Percentiles rank a stretch among this genome's conserved stretches.
These are phyloP conservation scores for Teratosphaeria epicoccoides DNA, from an alignment of 2,329 filamentous ascomycete genomes.

Conservation along the genomic window DNA sequence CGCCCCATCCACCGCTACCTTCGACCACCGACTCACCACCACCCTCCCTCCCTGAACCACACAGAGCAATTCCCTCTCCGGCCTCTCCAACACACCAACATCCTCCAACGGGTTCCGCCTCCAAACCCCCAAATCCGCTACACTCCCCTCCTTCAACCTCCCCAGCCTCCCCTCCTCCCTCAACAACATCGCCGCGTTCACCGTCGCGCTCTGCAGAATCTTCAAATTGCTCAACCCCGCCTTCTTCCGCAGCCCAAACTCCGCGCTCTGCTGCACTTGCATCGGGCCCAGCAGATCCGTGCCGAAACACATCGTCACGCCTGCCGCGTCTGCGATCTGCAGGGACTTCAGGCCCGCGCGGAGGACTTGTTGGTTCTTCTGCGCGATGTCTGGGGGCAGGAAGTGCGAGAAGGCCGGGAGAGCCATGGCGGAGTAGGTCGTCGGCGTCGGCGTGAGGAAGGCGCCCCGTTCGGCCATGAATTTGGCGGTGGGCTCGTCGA, in stretches of 20 bases:
- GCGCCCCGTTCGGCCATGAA: slow-evolving; percentile 41
- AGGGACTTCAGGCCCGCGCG: slow-evolving; percentile 37
- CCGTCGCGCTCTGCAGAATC: slow-evolving; percentile 42
- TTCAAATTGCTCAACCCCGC: slow-evolving; percentile 34
- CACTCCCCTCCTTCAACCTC: slow-evolving; percentile 40
- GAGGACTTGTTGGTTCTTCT: slow-evolving; percentile 44
- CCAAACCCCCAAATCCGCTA: slow-evolving; percentile 45
- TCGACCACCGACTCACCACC: slow-evolving; percentile 26
- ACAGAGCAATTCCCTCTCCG: slow-evolving; percentile 38
- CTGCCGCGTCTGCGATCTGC: slow-evolving; percentile 40
- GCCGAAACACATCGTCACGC: slow-evolving; percentile 47
- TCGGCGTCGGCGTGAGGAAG: slow-evolving; percentile 46
- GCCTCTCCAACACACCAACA: slow-evolving; percentile 40
- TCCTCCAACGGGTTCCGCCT: slow-evolving; percentile 46
- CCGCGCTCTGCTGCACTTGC: slow-evolving; percentile 38
- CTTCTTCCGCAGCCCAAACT: slow-evolving; percentile 38
- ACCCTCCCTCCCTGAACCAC: slow-evolving; percentile 48
- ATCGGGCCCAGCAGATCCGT: slow-evolving; percentile 45
- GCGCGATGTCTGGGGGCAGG: slow-evolving; percentile 32
- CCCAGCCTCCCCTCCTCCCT: slow-evolving; percentile 39
- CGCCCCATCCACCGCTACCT: slow-evolving; percentile 12
- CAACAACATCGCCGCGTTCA: slow-evolving; percentile 43
- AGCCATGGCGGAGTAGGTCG: slow-evolving; percentile 41
- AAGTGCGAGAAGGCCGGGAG: slow-evolving; percentile 35
- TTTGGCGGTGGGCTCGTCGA: slow-evolving; percentile 46